Conservation (phyloP, 2,329 filamentous ascomycete genomes). For the Talaromyces islandicus region DNA sequence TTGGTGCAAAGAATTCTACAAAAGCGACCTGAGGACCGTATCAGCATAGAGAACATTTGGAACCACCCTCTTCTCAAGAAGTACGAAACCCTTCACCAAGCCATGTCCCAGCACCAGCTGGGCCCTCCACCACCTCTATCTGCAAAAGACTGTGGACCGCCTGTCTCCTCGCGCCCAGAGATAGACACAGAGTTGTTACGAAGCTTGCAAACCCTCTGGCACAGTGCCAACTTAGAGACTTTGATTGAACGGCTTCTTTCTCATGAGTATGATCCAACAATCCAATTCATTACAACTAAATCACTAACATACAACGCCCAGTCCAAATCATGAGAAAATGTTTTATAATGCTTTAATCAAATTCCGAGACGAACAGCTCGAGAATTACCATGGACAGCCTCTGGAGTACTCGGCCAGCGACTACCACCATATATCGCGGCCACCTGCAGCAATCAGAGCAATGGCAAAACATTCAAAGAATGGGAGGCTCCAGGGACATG, state of each 20-base stretch:
- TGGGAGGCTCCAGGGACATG: slow-evolving; percentile 16
- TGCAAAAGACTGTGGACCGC: slow-evolving; percentile 57
- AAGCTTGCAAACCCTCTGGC: slow-evolving; percentile 86
- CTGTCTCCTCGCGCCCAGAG: slow-evolving; percentile 56
- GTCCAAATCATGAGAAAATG: slow-evolving; percentile 81
- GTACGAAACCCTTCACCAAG: slow-evolving; percentile 69
- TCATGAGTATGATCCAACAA: slow-evolving; percentile 49
- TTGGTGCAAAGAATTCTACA: slow-evolving; percentile 75
- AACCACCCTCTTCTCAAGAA: slow-evolving; percentile 78
- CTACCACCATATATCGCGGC: slow-evolving; percentile 67
- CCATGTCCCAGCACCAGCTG: slow-evolving; percentile 52
- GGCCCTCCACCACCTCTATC: slow-evolving; percentile 51
- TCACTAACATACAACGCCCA: slow-evolving; percentile 27
- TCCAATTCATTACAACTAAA: not conserved
- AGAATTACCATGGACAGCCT: slow-evolving; percentile 73
- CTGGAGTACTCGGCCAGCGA: slow-evolving; percentile 84
- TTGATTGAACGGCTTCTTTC: slow-evolving; percentile 63
- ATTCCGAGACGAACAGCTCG: slow-evolving; percentile 76
- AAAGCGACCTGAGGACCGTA: slow-evolving; percentile 69
- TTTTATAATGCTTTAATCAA: slow-evolving; percentile 82
- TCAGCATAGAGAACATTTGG: slow-evolving; percentile 78
- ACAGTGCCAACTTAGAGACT: slow-evolving; percentile 69
- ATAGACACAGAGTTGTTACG: slow-evolving; percentile 77
- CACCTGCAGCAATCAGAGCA: slow-evolving; percentile 22
- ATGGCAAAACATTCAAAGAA: slow-evolving; percentile 25